phyloP scores from a whole-genome alignment of 441 rosid species.

The Hura crepitans region DNA sequence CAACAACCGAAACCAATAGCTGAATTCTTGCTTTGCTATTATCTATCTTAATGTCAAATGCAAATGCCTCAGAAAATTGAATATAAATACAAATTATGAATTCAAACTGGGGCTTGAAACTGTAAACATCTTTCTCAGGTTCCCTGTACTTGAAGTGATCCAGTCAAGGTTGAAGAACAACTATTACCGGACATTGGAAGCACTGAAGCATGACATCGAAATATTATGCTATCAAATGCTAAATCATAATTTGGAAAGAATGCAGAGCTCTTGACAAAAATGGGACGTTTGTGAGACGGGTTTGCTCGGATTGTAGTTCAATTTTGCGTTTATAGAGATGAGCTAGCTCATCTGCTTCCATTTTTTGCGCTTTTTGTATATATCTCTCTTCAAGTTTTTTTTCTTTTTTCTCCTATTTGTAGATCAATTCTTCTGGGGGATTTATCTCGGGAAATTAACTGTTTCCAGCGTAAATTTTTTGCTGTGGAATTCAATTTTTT shows the following conservation, averaged over 20 bases:
- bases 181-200: slow-evolving; percentile 77
- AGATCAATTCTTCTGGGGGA: slow-evolving; percentile 26
- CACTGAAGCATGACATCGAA: slow-evolving; percentile 61
- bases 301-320: slow-evolving; percentile 43
- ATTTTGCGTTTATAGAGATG: slow-evolving; percentile 17
- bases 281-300: slow-evolving; percentile 58
- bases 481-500: slow-evolving; percentile 24
- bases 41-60: no score
- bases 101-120: no score
- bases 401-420: background rate
- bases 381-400: slow-evolving; percentile 1
- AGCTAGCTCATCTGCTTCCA: background rate
- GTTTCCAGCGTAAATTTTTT: slow-evolving; percentile 32
- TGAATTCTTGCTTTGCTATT: no score
- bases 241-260: slow-evolving; percentile 58
- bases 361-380: slow-evolving; percentile 28
- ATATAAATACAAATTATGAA: no score
- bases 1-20: no score
- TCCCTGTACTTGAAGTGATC: slow-evolving; percentile 71
- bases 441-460: slow-evolving; percentile 14
- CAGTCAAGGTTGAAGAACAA: slow-evolving; percentile 69
- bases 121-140: slow-evolving; percentile 43
- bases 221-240: slow-evolving; percentile 60
- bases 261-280: slow-evolving; percentile 47
- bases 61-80: no score